Evolutionary conservation across 768 basidiomycete species (phyloP).

Genomic region (Boletus insuetus): DNA sequence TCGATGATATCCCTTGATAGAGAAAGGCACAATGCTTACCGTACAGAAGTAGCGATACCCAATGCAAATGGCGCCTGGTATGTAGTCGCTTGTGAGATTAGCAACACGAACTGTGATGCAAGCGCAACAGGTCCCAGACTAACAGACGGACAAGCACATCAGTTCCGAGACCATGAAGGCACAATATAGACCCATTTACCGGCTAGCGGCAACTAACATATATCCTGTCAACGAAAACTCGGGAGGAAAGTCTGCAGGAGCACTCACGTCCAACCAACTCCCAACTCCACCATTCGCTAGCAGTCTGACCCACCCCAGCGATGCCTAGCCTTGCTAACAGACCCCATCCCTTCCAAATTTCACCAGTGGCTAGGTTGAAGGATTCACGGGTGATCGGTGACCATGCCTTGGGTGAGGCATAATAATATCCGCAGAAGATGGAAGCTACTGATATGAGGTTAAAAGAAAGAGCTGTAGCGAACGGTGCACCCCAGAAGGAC

Average conservation of each 20-base stretch:
- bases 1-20: background rate
- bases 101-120: constrained; percentile 85
- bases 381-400: constrained; percentile 34
- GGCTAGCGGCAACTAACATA: constrained; percentile 48
- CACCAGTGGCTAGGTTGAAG: constrained; percentile 49
- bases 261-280: constrained; percentile 62
- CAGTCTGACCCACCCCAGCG: constrained; percentile 79
- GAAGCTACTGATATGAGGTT: constrained; percentile 71
- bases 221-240: background rate
- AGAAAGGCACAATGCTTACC: constrained; percentile 42
- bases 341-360: constrained; percentile 66
- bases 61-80: constrained; percentile 86
- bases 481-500: constrained; percentile 90
- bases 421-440: constrained; percentile 60
- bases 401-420: constrained; percentile 75
- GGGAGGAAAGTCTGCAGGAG: background rate
- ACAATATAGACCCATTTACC: constrained; percentile 31
- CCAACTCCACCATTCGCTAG: constrained; percentile 98
- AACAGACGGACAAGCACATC: constrained; percentile 14
- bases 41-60: constrained; percentile 80
- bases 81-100: constrained; percentile 69
- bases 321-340: constrained; percentile 73
- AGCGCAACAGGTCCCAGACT: constrained; percentile 79
- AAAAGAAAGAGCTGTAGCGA: constrained; percentile 86
- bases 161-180: background rate